Evolutionary conservation across 2,329 filamentous ascomycete genomes (phyloP).

Genomic region (Chaetomiaceae sp.): DNA sequence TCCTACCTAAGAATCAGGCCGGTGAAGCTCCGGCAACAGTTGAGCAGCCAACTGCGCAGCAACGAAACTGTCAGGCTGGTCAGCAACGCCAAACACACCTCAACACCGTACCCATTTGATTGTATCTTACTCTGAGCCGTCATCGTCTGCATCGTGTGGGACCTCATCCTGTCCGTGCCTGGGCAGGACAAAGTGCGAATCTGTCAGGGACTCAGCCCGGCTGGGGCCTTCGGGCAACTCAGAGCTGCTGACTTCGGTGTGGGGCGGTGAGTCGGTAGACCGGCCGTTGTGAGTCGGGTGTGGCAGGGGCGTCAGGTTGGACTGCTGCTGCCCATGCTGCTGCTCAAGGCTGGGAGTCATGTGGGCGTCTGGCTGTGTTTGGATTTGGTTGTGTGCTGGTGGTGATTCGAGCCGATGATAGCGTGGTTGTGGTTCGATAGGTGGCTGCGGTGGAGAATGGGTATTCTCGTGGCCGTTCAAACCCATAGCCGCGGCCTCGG

Average conservation of each 20-base stretch:
- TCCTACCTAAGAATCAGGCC: slow-evolving; percentile 1
- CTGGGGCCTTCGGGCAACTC: background rate
- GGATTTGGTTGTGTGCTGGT: background rate
- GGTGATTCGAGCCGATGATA: background rate
- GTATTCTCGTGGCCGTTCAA: background rate
- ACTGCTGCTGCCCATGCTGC: background rate
- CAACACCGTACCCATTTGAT: background rate
- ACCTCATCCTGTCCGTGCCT: background rate
- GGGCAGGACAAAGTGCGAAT: background rate
- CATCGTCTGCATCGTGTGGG: background rate
- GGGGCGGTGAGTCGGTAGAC: background rate
- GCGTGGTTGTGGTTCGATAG: background rate
- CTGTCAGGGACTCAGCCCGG: background rate
- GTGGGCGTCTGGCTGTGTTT: slow-evolving; percentile 3
- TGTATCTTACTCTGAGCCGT: background rate
- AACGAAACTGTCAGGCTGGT: background rate
- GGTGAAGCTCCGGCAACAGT: slow-evolving; percentile 21
- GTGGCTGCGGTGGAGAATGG: background rate
- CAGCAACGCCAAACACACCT: background rate
- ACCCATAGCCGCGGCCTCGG: background rate
- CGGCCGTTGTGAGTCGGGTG: background rate
- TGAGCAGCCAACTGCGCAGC: slow-evolving; percentile 19
- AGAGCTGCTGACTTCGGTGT: background rate
- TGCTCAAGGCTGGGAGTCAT: background rate
- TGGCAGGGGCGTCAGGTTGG: background rate